Percentiles rank a stretch among this genome's conserved stretches.
Evolutionary conservation across 257 asterid species (phyloP).

Genomic region (Eucommia ulmoides): DNA sequence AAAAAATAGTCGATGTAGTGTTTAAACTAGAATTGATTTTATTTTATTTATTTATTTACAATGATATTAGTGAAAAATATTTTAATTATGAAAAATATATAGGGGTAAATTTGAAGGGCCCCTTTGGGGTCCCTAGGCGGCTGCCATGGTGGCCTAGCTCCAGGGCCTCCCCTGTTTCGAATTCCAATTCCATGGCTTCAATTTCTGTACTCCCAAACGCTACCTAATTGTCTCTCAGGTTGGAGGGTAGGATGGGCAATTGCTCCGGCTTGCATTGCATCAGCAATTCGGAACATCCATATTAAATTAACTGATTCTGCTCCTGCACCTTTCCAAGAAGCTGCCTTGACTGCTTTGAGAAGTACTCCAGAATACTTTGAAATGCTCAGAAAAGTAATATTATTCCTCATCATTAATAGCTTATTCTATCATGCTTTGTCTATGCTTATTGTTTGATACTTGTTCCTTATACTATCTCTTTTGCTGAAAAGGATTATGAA

Average conservation of each 20-base stretch:
- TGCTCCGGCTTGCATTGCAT: slow-evolving; percentile 61
- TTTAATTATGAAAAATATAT: too few species aligned
- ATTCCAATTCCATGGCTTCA: too few species aligned
- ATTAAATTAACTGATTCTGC: slow-evolving; percentile 62
- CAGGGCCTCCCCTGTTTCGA: too few species aligned
- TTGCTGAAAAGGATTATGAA: slow-evolving; percentile 53
- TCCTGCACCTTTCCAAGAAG: slow-evolving; percentile 94
- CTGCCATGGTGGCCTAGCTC: too few species aligned
- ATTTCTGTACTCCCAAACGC: too few species aligned
- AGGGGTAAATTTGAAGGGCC: too few species aligned
- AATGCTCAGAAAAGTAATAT: slow-evolving; percentile 39
- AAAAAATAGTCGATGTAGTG: too few species aligned
- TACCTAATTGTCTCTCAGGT: slow-evolving; percentile 43
- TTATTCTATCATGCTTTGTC: background rate
- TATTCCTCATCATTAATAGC: background rate
- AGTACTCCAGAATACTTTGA: slow-evolving; percentile 49
- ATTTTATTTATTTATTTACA: too few species aligned
- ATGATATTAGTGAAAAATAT: too few species aligned
- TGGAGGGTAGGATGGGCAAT: slow-evolving; percentile 98
- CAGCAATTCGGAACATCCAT: slow-evolving; percentile 75
- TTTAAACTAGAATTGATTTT: too few species aligned
- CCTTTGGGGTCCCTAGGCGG: too few species aligned
- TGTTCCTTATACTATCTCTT: slow-evolving; percentile 1
- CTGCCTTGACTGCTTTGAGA: slow-evolving; percentile 68
- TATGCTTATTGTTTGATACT: background rate